phyloP scores from a whole-genome alignment of 2,329 filamentous ascomycete genomes.

The Sporothrix pallida region DNA sequence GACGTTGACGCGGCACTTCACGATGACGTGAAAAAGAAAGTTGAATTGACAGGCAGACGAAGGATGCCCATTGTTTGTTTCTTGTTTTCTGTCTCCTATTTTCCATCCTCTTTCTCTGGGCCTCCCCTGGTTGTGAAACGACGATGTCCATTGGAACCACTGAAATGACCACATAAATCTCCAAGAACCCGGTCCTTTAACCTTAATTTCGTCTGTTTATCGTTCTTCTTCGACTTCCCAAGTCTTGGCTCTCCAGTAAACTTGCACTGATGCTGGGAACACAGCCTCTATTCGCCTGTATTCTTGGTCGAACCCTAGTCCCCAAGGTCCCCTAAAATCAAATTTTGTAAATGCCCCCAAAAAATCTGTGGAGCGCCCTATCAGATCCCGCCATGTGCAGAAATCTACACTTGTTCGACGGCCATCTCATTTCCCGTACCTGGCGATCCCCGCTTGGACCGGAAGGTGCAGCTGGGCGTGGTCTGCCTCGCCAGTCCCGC shows the following conservation, averaged over 20 bases:
- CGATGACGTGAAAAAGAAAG: not conserved
- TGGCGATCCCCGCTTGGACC: conserved; percentile 6
- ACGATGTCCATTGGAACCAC: not conserved
- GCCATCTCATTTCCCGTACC: not conserved
- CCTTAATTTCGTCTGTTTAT: not conserved
- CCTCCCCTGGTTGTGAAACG: not conserved
- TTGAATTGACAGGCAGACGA: not conserved
- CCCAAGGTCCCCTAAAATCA: not conserved
- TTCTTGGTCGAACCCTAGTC: not conserved
- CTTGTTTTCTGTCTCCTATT: not conserved
- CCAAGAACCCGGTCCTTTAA: not conserved
- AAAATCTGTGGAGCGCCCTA: not conserved
- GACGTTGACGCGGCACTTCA: not conserved
- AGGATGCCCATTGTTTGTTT: not conserved
- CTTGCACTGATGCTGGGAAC: not conserved
- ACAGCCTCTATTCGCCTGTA: not conserved
- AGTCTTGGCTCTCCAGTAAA: not conserved
- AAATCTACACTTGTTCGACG: not conserved
- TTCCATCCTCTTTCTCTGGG: too few relatives aligned
- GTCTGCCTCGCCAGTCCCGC: not conserved
- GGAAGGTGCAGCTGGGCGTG: conserved; percentile 12
- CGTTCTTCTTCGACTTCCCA: not conserved
- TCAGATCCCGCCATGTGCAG: conserved; percentile 20
- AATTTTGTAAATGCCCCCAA: not conserved
- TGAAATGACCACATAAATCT: not conserved